These are phyloP conservation scores for Entomophthora muscae DNA, from an alignment of 371 early-diverging fungal species.

Conservation along the genomic window DNA sequence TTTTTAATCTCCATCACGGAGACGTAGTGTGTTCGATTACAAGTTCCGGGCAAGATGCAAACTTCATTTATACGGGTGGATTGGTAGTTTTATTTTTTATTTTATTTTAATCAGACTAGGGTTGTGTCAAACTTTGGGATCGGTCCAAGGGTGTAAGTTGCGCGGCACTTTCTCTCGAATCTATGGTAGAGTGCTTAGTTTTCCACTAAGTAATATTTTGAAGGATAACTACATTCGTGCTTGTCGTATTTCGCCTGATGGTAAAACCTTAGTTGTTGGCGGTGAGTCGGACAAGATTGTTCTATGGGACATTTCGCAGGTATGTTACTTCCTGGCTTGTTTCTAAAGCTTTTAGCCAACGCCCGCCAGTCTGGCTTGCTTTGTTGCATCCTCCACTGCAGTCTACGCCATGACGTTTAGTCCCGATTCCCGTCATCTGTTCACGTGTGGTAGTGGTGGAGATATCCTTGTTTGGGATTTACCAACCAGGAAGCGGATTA, in stretches of 20 bases:
- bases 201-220: neutral
- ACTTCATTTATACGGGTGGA: constrained; percentile 8
- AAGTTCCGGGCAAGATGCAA: neutral
- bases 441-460: neutral
- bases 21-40: constrained; percentile 6
- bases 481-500: neutral
- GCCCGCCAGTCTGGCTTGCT: constrained; percentile 2
- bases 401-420: neutral
- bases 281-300: constrained; percentile 5
- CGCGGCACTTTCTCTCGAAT: neutral
- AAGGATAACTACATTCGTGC: constrained; percentile 7
- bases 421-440: neutral
- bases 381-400: neutral
- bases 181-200: neutral
- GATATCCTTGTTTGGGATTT: constrained; percentile 8
- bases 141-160: neutral
- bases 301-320: constrained; percentile 5
- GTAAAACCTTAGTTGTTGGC: constrained; percentile 3
- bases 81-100: neutral
- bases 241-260: constrained; percentile 4
- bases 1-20: constrained; percentile 1
- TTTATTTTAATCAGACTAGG: neutral
- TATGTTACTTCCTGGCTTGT: neutral
- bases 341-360: neutral
- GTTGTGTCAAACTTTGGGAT: constrained; percentile 8